These are phyloP conservation scores for Euphorbia tirucalli DNA, from an alignment of 345 rosid genomes.

Conservation along the genomic window DNA sequence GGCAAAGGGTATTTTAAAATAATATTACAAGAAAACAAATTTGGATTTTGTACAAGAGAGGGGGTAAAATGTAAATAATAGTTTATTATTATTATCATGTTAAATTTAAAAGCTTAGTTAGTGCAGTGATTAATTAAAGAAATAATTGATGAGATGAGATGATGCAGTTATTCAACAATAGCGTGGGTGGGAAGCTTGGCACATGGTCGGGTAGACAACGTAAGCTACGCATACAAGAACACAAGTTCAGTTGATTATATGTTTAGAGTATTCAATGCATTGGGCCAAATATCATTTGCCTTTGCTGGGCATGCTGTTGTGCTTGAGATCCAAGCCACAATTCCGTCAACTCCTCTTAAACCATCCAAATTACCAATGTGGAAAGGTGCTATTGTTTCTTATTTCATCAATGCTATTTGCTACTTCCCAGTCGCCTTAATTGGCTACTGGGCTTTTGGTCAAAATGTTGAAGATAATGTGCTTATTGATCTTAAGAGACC, in stretches of 20 bases:
- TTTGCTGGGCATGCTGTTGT: constrained; percentile 93
- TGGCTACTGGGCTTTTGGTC: constrained; percentile 83
- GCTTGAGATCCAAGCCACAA: constrained; percentile 92
- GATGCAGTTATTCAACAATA: constrained; percentile 81
- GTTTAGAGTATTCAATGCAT: constrained; percentile 75
- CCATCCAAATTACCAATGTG: constrained; percentile 88
- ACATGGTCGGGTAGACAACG: constrained; percentile 57
- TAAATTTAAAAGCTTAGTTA: no score
- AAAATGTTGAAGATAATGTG: constrained; percentile 80
- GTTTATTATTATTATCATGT: no score
- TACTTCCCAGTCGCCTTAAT: constrained; percentile 91
- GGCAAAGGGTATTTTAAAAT: no score
- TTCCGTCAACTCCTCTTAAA: constrained; percentile 81
- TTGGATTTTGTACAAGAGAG: no score
- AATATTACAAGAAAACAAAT: no score
- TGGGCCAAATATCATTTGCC: constrained; percentile 85
- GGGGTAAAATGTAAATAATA: no score
- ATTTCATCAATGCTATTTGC: constrained; percentile 81
- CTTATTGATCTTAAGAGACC: constrained; percentile 59
- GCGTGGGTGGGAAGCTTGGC: constrained; percentile 78
- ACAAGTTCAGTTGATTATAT: constrained; percentile 44
- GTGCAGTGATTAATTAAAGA: no score
- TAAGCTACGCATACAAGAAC: constrained; percentile 63
- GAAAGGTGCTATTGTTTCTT: constrained; percentile 83
- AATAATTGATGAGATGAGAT: neutral